Base-by-base conservation (phyloP, 2,329 filamentous ascomycete species). In the Aureobasidium sp. region DNA sequence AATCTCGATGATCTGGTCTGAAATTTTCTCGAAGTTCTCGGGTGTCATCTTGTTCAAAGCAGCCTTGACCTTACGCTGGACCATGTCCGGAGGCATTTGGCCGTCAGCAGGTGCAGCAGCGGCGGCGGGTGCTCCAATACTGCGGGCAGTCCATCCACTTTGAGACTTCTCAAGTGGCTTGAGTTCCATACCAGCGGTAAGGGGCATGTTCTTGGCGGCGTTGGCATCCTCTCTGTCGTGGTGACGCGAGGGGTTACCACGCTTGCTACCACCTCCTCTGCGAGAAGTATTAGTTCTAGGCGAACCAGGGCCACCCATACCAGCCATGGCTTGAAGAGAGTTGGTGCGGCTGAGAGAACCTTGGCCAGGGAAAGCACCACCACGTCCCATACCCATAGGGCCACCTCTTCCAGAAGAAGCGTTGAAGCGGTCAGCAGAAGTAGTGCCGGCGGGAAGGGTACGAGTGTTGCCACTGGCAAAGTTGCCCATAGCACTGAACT, bases 11-110 rank as follows among this genome's bases (percentile, higher is more conserved):
- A 99, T 96, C 75, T 97, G 91, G 65, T 92, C 89, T 7, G 94
- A 85, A 68, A 99, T 96, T 78, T 88, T 91, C 73, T 96, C 92
- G 70, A 99, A 99, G 73, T 97, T 99, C 78, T 99, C 94, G 0
- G 94, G 94, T 0, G 94, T 97, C 94, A 99, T 97, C 88, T 99
- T 99, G 86, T 99, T 99, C 70, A 99, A 81, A 64, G 90, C 90
- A 66, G 91, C 89, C 86, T 99, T 99, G 74, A 99, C 94, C 86
- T 99, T 99, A 68, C 93, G 88, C 79, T 99, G 94, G 62, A 99
- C 94, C 81, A 94, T 85, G 69, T 93, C 90, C 29, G 94, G 93
- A 66, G 95, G 85, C 78, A 97, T 84, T 69, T 90, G 82, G 55
- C 79, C 79, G 61, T 77, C 68, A 59, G 71, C 78, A 67, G 78